Evolutionary conservation across 2,329 filamentous ascomycete species (phyloP), one percentile per base, ranked within the genome.

Genomic region (Fusarium buxicola): DNA sequence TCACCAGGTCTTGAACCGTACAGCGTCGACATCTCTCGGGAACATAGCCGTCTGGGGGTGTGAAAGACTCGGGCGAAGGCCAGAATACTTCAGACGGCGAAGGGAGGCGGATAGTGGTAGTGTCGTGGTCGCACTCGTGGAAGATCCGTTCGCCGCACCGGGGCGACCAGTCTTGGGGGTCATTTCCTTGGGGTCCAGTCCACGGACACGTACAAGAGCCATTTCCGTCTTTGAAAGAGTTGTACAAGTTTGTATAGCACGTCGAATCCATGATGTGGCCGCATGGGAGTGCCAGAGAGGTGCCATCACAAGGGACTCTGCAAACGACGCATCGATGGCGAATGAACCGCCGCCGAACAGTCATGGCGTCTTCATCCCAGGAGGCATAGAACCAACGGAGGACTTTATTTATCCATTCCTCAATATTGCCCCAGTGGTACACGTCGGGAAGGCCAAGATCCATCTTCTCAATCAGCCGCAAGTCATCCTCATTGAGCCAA

Each of bases 191-290:
- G 16, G 30, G 54, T 6, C 68, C 68, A 7, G 35, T 21, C 67
- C 60, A 70, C 8, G 68, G 68, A 5, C 67, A 70, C 13, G 7
- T 24, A 4, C 25, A n/a, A 6, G 60, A 36, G 5, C 2, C 12
- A 9, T 9, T 12, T 3, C 27, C 30, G 1, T 15, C 9, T 3
- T 11, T 27, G 51, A 47, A 60, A 13, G 8, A 18, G 25, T 43
- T 11, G 10, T 21, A 36, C n/a, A 66, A 35, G 6, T 16, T 10
- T 6, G 21, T 5, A 27, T 68, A 68, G 32, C 68, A 70, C 2
- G 45, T 36, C 18, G 43, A 34, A 4, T 60, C 63, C 30, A 70
- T 62, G 11, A 70, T 59, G 34, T 70, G 68, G 3, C 68, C 68
- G 16, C 68, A 70, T 2, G 68, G 63, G 18, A 70, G 56, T 8